A percentile compares a stretch with the other conserved stretches of the same genome.
Conservation (phyloP, 495 filamentous ascomycete genomes). For the Neurospora pannonica region DNA sequence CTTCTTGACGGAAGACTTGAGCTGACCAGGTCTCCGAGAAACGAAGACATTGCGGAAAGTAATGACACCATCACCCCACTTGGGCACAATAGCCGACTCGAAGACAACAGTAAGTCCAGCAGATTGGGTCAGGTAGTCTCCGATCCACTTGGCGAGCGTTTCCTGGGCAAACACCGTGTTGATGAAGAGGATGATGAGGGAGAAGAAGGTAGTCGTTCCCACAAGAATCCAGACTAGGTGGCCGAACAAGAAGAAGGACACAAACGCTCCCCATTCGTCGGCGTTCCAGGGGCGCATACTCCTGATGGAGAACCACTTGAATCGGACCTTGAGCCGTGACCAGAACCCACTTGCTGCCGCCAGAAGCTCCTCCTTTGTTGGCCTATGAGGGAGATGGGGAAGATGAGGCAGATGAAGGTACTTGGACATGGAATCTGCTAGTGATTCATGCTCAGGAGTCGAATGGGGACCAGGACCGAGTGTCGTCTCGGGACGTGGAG, state of each 20-base stretch:
- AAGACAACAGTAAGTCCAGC: constrained; percentile 95
- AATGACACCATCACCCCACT: constrained; percentile 89
- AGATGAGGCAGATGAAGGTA: constrained; percentile 56
- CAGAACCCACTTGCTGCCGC: constrained; percentile 88
- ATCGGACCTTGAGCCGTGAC: constrained; percentile 80
- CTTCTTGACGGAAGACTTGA: constrained; percentile 73
- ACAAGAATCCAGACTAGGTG: constrained; percentile 91
- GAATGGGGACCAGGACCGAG: constrained; percentile 4
- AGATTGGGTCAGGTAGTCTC: constrained; percentile 90
- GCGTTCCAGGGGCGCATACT: constrained; percentile 91
- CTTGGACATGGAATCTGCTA: constrained; percentile 35
- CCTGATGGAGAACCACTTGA: constrained; percentile 96
- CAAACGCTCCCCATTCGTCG: constrained; percentile 89
- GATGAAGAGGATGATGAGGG: constrained; percentile 73
- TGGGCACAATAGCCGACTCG: constrained; percentile 93
- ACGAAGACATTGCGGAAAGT: constrained; percentile 96
- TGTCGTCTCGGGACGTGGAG: constrained; percentile 3
- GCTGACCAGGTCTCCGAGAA: constrained; percentile 77
- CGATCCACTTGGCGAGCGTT: constrained; percentile 85
- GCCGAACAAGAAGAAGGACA: constrained; percentile 89
- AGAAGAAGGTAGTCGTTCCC: constrained; percentile 96
- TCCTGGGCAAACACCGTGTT: constrained; percentile 98
- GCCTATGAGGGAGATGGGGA: constrained; percentile 66
- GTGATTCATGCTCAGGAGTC: constrained; percentile 20
- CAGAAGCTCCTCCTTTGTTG: constrained; percentile 87